phyloP scores from a whole-genome alignment of 164 flowering plant genomes.

The Vitis labrusca region DNA sequence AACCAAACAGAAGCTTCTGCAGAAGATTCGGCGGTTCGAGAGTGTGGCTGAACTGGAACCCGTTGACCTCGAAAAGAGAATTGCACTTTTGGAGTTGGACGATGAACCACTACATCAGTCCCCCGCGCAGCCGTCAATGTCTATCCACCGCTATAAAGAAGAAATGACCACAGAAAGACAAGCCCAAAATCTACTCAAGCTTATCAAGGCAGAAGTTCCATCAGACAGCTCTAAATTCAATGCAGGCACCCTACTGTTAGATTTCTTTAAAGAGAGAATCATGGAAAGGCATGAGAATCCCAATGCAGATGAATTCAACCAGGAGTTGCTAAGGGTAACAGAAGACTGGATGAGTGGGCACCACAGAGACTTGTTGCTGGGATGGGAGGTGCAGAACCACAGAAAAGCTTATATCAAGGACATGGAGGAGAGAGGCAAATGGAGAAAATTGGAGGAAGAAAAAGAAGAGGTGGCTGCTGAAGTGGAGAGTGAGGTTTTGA shows the following conservation, averaged over 20 bases:
- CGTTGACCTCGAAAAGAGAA: conserved; percentile 42
- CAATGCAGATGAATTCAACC: background rate
- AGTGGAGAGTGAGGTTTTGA: conserved; percentile 37
- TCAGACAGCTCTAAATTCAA: background rate
- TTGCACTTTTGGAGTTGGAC: conserved; percentile 29
- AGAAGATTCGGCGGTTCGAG: conserved; percentile 45
- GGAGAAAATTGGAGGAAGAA: conserved; percentile 44
- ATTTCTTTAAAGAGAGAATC: conserved; percentile 46
- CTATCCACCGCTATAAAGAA: background rate
- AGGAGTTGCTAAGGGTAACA: conserved; percentile 32
- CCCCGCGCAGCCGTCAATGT: conserved; percentile 11
- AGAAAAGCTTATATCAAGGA: conserved; percentile 40
- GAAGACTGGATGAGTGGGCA: conserved; percentile 51
- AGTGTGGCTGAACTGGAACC: conserved; percentile 48
- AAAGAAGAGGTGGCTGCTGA: conserved; percentile 39
- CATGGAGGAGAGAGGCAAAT: conserved; percentile 46
- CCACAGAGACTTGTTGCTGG: conserved; percentile 14
- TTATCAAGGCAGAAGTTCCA: conserved; percentile 25
- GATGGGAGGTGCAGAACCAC: conserved; percentile 39
- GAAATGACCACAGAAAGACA: conserved; percentile 8
- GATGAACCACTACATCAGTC: conserved; percentile 15
- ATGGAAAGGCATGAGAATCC: conserved; percentile 1
- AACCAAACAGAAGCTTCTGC: conserved; percentile 38
- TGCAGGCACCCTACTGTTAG: conserved; percentile 37
- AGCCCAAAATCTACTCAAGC: conserved; percentile 32